Conservation (phyloP, 306 rosid species). For the Boehmeria nivea region DNA sequence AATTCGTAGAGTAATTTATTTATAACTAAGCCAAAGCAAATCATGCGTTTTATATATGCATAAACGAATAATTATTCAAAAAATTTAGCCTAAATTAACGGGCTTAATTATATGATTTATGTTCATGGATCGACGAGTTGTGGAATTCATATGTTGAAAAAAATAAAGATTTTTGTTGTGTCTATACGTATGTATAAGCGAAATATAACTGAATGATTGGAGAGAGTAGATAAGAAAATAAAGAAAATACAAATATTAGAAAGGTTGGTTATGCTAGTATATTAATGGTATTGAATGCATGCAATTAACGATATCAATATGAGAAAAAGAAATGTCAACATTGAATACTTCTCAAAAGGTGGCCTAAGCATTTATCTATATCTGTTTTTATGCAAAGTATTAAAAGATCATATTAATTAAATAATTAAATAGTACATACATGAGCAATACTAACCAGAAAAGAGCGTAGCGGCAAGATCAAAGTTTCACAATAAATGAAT, state of each 20-base stretch:
- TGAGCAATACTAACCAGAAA: background rate
- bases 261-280: background rate
- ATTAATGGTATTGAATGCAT: conserved; percentile 1
- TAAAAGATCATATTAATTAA: background rate
- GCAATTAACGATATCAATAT: conserved; percentile 1
- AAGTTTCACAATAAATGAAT: conserved; percentile 5
- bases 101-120: too few species aligned
- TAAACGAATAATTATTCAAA: too few species aligned
- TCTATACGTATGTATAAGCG: too few species aligned
- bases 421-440: conserved; percentile 1
- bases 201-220: too few species aligned
- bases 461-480: background rate
- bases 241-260: background rate
- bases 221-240: background rate
- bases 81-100: too few species aligned
- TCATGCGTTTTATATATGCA: too few species aligned
- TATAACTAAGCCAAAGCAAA: too few species aligned
- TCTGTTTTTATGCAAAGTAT: background rate
- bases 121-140: too few species aligned
- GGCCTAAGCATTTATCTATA: background rate
- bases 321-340: conserved; percentile 13
- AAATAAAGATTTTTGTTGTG: too few species aligned
- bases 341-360: conserved; percentile 4
- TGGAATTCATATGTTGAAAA: too few species aligned
- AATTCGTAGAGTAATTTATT: too few species aligned